These are phyloP conservation scores for Rosa multiflora DNA, from an alignment of 306 rosid genomes.

Conservation along the genomic window DNA sequence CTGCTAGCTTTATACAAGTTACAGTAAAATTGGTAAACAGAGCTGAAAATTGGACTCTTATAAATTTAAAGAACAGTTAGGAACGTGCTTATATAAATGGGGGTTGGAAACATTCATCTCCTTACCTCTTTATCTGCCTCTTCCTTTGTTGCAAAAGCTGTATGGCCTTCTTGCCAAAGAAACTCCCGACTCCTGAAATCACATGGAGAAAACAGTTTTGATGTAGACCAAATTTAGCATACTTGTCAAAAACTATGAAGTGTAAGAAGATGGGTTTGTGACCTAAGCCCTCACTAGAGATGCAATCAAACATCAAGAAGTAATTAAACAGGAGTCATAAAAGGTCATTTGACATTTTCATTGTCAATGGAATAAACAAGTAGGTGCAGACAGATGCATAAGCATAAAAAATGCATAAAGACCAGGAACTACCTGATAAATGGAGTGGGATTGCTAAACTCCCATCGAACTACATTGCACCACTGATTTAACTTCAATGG, in stretches of 20 bases:
- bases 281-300: neutral
- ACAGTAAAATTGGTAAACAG: neutral
- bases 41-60: neutral
- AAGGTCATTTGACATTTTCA: neutral
- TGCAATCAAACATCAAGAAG: neutral
- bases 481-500: constrained; percentile 96
- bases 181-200: constrained; percentile 92
- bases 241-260: neutral
- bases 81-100: neutral
- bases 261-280: neutral
- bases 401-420: neutral
- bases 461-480: constrained; percentile 99
- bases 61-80: neutral
- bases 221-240: neutral
- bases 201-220: constrained; percentile 4
- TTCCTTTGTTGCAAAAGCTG: constrained; percentile 90
- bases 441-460: constrained; percentile 99
- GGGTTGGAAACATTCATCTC: neutral
- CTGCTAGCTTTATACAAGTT: neutral
- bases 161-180: constrained; percentile 99
- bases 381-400: neutral
- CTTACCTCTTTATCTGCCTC: constrained; percentile 92
- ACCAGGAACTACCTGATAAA: constrained; percentile 62
- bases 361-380: neutral
- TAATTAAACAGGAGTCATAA: neutral